Evolutionary conservation across 176 grass and related monocot species (phyloP), one percentile per base, ranked within the genome.

Genomic region (Phyllostachys edulis): DNA sequence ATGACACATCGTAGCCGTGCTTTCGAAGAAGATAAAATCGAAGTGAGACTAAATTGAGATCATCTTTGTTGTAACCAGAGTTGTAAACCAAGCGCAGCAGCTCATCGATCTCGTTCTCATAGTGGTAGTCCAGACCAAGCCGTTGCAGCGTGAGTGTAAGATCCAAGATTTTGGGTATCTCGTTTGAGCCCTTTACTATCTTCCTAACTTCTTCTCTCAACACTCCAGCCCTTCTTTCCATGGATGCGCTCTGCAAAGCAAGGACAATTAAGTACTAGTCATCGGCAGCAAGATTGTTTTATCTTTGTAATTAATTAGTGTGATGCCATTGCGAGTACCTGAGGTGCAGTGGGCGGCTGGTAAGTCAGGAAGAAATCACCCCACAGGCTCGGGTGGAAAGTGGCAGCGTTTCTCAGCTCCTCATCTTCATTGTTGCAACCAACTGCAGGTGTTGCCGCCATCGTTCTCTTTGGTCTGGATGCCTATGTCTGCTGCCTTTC

Each of bases 21-120:
- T 87, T 80, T 15, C 60, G 37, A 5, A 87, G 69, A 74, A 87
- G 77, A 67, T 80, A 87, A 67, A 86, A 87, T 5, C 77, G 6
- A 73, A 73, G 77, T 1, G 76, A 86, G 16, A 73, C 84, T 15
- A 73, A 2, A 20, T 80, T 12, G 27, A 86, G 68, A 56, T 88
- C 44, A 7, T 39, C 69, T 14, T 61, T 32, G 6, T 88, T 24
- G 7, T 82, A 88, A 10, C 32, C 63, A 40, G 72, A 62, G 17
- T 12, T 12, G 54, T 63, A 62, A 40, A 82, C 63, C 69, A 5
- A 16, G 21, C 8, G 5, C 42, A 88, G 6, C 5, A 17, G 52
- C 17, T 82, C 72, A 0, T 42, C 18, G 2, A 82, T 88, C 64
- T 88, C 86, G 50, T 29, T 52, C 42, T 77, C 79, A 5, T 82